These are phyloP conservation scores for Bipolaris cookei DNA, from an alignment of 2,329 filamentous ascomycete species.

Conservation along the genomic window DNA sequence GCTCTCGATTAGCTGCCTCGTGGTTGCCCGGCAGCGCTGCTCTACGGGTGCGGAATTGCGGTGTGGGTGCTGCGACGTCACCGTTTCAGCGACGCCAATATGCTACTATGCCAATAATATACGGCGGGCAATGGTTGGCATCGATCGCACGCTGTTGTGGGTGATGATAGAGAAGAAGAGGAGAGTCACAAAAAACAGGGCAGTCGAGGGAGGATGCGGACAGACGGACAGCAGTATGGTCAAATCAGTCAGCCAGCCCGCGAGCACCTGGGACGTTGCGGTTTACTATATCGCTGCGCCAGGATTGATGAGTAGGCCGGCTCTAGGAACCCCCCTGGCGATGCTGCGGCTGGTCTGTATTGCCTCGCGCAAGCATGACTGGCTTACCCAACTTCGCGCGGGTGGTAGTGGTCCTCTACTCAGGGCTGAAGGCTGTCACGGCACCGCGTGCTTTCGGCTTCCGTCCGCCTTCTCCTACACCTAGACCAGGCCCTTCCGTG, in stretches of 20 bases:
- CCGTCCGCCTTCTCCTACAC: too few relatives aligned
- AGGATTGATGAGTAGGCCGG: conserved; percentile 2
- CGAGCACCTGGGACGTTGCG: conserved; percentile 10
- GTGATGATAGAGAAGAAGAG: not conserved
- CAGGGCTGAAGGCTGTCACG: conserved; percentile 9
- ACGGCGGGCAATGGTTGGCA: conserved; percentile 3
- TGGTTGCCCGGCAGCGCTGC: conserved; percentile 24
- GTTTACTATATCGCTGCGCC: conserved; percentile 21
- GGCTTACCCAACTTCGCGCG: not conserved
- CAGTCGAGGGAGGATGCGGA: not conserved
- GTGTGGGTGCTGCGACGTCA: conserved; percentile 31
- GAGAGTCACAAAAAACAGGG: not conserved
- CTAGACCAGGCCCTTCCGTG: too few relatives aligned
- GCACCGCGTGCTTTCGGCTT: conserved; percentile 4
- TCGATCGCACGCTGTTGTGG: conserved; percentile 1
- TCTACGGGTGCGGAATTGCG: conserved; percentile 19
- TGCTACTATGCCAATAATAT: conserved; percentile 12
- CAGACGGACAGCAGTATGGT: not conserved
- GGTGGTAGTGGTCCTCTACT: not conserved
- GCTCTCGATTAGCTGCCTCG: not conserved
- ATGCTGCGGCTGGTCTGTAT: conserved; percentile 1
- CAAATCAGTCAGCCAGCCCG: conserved; percentile 1
- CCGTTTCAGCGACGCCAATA: conserved; percentile 19
- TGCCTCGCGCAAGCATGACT: not conserved
- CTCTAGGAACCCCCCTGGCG: conserved; percentile 8